Base-by-base conservation (phyloP, 1,284 basidiomycete genomes). In the Fomitopsis palustris region DNA sequence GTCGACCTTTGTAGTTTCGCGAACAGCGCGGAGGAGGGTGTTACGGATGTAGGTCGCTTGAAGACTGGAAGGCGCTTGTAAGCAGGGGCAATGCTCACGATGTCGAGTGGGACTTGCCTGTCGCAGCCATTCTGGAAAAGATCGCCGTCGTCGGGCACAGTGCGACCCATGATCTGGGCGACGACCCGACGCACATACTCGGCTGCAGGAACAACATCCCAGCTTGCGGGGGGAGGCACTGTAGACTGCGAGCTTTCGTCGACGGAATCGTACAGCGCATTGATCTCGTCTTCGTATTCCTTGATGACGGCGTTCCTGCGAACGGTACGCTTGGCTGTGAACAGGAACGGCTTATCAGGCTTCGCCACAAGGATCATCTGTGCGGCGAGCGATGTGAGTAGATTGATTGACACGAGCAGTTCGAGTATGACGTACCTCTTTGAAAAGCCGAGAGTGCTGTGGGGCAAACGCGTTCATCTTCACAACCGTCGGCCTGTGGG, bases 81-180 rank as follows among this genome's bases (percentile, higher is more conserved):
- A 47, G 25, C 25, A 25, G 14, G 21, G 9, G 25, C 45, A n/a
- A 16, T 23, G 17, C n/a, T 16, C 23, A 29, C 8, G 1, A 8
- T 3, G 5, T 5, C 25, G 25, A 47, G 25, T 27, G 2, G 27
- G 16, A 21, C 23, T 17, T 25, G 78, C 78, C 78, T 80, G 58
- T 81, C 78, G 45, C 77, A 77, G 12, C 79, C 79, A 56, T 66
- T 62, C 37, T 75, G 70, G 65, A 81, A 81, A n/a, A 81, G 62
- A 63, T 81, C 78, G 42, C 70, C 75, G 39, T 75, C 69, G 43
- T 77, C 75, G 2, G 53, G 27, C 1, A 76, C 59, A 0, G 41
- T 21, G 10, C 60, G 58, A 6, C 57, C 53, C 54, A 76, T 43
- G 14, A 76, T 72, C 23, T 63, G 64, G 1, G 54, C 27, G 0